Base-by-base conservation (phyloP, 129 eudicot species). In the Pulicaria dysenterica region DNA sequence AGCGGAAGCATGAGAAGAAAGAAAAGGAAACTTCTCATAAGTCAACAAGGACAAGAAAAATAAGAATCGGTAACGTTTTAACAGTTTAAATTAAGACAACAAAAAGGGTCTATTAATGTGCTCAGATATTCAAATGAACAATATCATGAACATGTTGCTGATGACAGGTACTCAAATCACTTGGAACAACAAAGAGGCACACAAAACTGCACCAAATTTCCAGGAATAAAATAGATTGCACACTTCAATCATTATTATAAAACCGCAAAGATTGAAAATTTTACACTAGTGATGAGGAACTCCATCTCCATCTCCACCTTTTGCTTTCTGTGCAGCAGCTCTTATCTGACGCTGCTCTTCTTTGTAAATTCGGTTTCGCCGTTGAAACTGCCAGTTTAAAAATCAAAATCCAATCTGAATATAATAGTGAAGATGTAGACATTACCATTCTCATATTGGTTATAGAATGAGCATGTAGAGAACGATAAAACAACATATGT, bases 291-390 rank as follows among this genome's bases (percentile, higher is more conserved):
- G 88, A 73, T 83, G 91, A 51, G 88, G 95, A 66, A 54, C 78
- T 17, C 80, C 79, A 6, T 70, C 87, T 58, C 79, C 83, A 69
- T 67, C 91, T 74, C 83, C 91, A 68, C 91, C 87, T 77, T 89
- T 83, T 44, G 82, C 88, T 79, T 86, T 88, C 73, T 86, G 83
- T 57, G 91, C 89, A 75, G 98, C 91, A 43, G 91, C 98, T 85
- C 98, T 86, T 65, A 89, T 63, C 77, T 92, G 98, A 17, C 98
- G 96, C 49, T 92, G 98, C 75, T 92, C 98, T 79, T 92, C 98
- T 84, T 92, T 92, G 94, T 92, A 92, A 12, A 92, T 77, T 75
- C 95, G 84, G 63, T 89, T 92, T 67, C 98, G 69, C 59, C 98
- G 82, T 89, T 89, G 96, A 58, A 92, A 92, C 98, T 92, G 95